Evolutionary conservation across 2,329 filamentous ascomycete species (phyloP), one percentile per base, ranked within the genome.

Genomic region (Neonectria coccinea): DNA sequence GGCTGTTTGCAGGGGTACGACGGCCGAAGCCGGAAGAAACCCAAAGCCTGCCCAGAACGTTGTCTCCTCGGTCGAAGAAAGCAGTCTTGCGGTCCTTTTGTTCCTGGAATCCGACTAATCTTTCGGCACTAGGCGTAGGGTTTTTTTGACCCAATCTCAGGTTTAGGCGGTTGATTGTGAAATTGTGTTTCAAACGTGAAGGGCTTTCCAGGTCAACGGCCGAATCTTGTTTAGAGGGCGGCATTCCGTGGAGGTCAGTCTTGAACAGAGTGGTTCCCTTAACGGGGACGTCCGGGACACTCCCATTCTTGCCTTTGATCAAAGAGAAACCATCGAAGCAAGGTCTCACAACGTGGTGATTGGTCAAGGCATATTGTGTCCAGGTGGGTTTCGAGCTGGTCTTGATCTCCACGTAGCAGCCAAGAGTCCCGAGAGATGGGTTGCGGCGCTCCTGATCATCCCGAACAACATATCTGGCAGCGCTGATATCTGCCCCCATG

Each of bases 331-430:
- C 60, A 14, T 51, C 16, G 8, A 55, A 41, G 2, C 41, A 45
- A 12, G 55, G 31, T 2, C 60, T 50, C 5, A 47, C 25, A 14
- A 54, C 41, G 12, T 63, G 55, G 14, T 54, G 27, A 25, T 58
- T 63, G 5, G 54, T 63, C 5, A 58, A 14, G 0, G 36, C 60
- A 12, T n/a, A 48, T 8, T 41, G 54, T 16, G 31, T n/a, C 59
- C 54, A 62, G 3, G 7, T 5, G 7, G 45, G 36, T 2, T 29
- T 47, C 1, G 4, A 6, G 8, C 2, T 29, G 1, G 47, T 53
- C 20, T 54, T 52, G 20, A 62, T 29, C 10, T 58, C 59, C 2
- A 62, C 5, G 10, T 58, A 62, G 22, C 59, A 58, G 1, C 59
- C 54, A 1, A 62, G 5, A 14, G 50, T 53, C 1, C 50, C 50